These are phyloP conservation scores for Xanthoconium separans DNA, from an alignment of 1,284 basidiomycete genomes.

Conservation along the genomic window DNA sequence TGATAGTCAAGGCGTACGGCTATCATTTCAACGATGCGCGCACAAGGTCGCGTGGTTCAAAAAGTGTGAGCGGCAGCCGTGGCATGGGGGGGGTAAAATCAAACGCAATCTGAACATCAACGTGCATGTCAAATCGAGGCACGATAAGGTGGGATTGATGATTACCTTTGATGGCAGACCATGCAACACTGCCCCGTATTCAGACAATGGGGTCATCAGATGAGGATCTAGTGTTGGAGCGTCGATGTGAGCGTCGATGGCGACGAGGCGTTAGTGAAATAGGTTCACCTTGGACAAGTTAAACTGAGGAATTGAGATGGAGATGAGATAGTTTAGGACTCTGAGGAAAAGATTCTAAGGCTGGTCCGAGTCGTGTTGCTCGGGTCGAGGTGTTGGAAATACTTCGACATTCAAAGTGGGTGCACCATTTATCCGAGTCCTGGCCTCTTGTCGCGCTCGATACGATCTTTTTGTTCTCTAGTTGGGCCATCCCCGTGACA, in stretches of 20 bases:
- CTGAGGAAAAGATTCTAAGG: too few species aligned
- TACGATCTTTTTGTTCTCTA: too few species aligned
- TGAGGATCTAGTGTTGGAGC: neutral
- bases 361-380: too few species aligned
- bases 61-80: constrained; percentile 18
- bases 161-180: neutral
- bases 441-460: too few species aligned
- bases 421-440: too few species aligned
- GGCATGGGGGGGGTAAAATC: neutral
- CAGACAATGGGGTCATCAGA: neutral
- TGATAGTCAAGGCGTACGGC: constrained; percentile 25
- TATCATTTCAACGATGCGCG: constrained; percentile 15
- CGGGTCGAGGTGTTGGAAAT: too few species aligned
- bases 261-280: neutral
- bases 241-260: neutral
- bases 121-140: neutral
- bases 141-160: neutral
- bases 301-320: neutral
- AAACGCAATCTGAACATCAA: neutral
- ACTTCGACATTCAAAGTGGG: too few species aligned
- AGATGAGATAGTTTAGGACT: too few species aligned
- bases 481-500: too few species aligned
- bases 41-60: neutral
- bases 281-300: neutral
- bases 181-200: constrained; percentile 16